Conservation (phyloP, 2,329 filamentous ascomycete genomes). For the Akanthomyces dipterigenus region DNA sequence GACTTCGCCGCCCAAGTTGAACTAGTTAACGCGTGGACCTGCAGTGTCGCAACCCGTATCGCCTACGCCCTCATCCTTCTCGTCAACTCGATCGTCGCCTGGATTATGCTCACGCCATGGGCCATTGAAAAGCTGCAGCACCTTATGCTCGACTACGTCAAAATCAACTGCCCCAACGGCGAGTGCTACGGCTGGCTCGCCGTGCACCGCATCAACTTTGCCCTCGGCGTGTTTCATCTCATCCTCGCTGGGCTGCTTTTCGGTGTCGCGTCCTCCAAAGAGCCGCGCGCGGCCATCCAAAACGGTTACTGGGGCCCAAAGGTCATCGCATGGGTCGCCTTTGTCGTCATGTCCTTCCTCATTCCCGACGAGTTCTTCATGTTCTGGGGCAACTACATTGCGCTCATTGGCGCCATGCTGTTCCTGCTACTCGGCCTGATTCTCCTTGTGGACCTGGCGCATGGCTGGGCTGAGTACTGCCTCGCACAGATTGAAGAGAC, state of each 20-base stretch:
- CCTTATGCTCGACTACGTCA: constrained; percentile 90
- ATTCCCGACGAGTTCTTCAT: constrained; percentile 94
- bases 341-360: constrained; percentile 88
- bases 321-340: constrained; percentile 76
- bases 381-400: constrained; percentile 91
- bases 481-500: constrained; percentile 85
- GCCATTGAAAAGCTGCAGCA: constrained; percentile 93
- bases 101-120: constrained; percentile 99
- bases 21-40: constrained; percentile 14
- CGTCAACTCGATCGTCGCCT: constrained; percentile 92
- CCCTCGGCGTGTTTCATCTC: constrained; percentile 87
- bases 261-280: constrained; percentile 79
- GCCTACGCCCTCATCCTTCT: constrained; percentile 92
- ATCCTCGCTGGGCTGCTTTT: constrained; percentile 78
- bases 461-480: constrained; percentile 96
- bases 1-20: background rate
- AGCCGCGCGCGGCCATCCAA: constrained; percentile 80
- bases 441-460: constrained; percentile 87
- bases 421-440: constrained; percentile 92
- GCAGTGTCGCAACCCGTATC: constrained; percentile 90
- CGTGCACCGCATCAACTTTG: constrained; percentile 96
- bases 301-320: constrained; percentile 99
- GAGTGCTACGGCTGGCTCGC: constrained; percentile 94
- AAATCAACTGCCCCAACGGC: constrained; percentile 84
- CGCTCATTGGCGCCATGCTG: constrained; percentile 79